A percentile compares a stretch with the other conserved stretches of the same genome.
These are phyloP conservation scores for Neostapfia colusana DNA, from an alignment of 176 grass and related monocot species.

Conservation along the genomic window DNA sequence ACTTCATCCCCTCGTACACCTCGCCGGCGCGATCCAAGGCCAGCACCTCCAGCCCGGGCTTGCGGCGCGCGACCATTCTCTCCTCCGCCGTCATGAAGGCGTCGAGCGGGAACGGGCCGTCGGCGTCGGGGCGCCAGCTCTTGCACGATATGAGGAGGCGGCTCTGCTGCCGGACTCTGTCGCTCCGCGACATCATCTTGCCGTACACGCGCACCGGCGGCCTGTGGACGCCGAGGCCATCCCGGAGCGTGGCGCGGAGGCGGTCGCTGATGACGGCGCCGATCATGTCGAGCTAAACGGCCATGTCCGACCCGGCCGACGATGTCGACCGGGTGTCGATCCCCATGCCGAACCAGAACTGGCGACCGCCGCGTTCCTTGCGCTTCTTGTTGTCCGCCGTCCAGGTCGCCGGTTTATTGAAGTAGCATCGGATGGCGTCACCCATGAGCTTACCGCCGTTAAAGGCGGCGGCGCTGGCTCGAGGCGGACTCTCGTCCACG, in stretches of 20 bases:
- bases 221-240: neutral
- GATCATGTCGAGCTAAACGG: neutral
- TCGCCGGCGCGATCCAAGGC: neutral
- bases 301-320: neutral
- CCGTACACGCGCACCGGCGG: slow-evolving; percentile 5
- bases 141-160: slow-evolving; percentile 20
- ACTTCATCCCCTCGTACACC: neutral
- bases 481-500: neutral
- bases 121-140: neutral
- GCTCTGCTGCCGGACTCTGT: neutral
- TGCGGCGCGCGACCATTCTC: neutral
- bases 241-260: neutral
- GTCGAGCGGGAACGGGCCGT: neutral
- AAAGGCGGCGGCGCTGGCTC: neutral
- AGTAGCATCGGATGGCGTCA: neutral
- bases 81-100: neutral
- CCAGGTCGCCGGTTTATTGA: too few relatives aligned
- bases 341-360: slow-evolving; percentile 11
- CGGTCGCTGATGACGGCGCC: neutral
- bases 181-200: neutral
- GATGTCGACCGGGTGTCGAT: neutral
- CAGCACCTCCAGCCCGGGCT: neutral
- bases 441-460: neutral
- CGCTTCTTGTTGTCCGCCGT: neutral
- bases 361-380: neutral